Conservation (phyloP, 1,284 basidiomycete species). For the Laetiporus sulphureus region DNA sequence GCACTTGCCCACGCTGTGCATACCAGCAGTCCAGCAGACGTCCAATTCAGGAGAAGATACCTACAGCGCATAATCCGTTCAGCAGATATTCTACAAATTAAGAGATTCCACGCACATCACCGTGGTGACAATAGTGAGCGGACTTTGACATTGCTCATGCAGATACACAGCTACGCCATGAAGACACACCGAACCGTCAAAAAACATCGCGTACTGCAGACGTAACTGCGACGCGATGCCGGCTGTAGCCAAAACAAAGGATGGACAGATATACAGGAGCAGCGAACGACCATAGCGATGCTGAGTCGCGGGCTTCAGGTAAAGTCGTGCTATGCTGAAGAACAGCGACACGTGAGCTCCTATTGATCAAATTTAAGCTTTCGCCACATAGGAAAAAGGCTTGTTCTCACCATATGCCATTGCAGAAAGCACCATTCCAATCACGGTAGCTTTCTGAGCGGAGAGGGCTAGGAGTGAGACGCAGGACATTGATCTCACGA, state of each 20-base stretch:
- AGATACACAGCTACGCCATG: slow-evolving; percentile 21
- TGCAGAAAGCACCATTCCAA: slow-evolving; percentile 16
- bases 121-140: slow-evolving; percentile 18
- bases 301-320: slow-evolving; percentile 1
- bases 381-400: slow-evolving; percentile 6
- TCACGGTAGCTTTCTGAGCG: slow-evolving; percentile 13
- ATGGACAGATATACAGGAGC: slow-evolving; percentile 11
- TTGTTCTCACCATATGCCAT: slow-evolving; percentile 18
- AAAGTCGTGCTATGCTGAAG: slow-evolving; percentile 5
- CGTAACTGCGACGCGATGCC: not conserved
- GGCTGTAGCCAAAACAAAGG: slow-evolving; percentile 19
- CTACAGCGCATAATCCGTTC: slow-evolving; percentile 11
- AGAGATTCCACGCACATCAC: slow-evolving; percentile 18
- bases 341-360: slow-evolving; percentile 20
- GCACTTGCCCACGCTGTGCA: not conserved
- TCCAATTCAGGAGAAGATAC: slow-evolving; percentile 28
- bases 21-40: slow-evolving; percentile 27
- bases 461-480: slow-evolving; percentile 1
- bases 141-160: slow-evolving; percentile 11
- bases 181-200: slow-evolving; percentile 14
- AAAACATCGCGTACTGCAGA: not conserved
- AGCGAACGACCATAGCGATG: slow-evolving; percentile 7
- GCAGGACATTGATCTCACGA: not conserved
- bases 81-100: not conserved
- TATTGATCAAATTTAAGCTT: not conserved